Base-by-base conservation (phyloP, 768 basidiomycete species). In the Astraeus odoratus region DNA sequence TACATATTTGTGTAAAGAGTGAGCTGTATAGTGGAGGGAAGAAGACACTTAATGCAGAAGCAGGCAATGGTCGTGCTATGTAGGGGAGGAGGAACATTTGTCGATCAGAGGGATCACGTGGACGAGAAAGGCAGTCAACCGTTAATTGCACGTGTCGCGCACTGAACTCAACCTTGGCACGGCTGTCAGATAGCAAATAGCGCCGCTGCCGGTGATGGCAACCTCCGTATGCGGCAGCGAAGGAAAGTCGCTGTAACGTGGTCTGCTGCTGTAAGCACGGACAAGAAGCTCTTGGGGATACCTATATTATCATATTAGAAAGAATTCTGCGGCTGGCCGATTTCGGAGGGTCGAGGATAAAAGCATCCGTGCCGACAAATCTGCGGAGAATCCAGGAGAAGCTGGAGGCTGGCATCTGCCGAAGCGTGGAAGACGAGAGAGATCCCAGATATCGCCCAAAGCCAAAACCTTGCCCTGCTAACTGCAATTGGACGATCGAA, bases 401-500 rank as follows among this genome's bases (percentile, higher is more conserved):
- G n/a, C n/a, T n/a, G n/a, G n/a, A 39, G 37, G 5, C 10, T 15
- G 23, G 23, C 30, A 31, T 5, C 30, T 31, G 30, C 30, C 30
- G 30, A 31, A n/a, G 5, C 30, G 27, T 29, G 27, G 27, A 29
- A 29, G 6, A 29, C n/a, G n/a, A 12, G 6, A 7, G 27, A 31
- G 30, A 46, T 51, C 54, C 51, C 57, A 31, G 44, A 46, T 50
- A 42, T 43, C 19, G 42, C n/a, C n/a, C 51, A 59, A 63, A 66
- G 64, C 52, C 61, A 66, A 63, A 63, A 59, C 58, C 42, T 44
- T 50, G 58, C 60, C 52, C 48, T 50, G 53, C 52, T n/a, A n/a
- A 49, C 45, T 51, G 55, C 59, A 56, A 56, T 60, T 63, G 64
- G 59, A 63, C 57, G 61, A 62, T 63, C 62, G 59, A 56, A 58